Conservation (phyloP, 169 alveolate genomes). For the Eimeria praecox region DNA sequence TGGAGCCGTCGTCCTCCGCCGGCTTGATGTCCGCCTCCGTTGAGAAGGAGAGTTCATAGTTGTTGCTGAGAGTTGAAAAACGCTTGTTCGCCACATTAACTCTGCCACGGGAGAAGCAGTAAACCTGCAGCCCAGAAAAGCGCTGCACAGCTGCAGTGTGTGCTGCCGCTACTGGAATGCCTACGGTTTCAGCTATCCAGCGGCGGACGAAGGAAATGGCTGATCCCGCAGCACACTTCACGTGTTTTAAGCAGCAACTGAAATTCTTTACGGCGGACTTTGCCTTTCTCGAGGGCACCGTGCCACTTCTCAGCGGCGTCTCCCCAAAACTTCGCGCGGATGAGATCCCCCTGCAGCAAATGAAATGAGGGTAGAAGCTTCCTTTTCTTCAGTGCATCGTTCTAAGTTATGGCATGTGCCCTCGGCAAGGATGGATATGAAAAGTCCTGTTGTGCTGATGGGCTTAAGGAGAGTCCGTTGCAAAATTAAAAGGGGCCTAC, state of each 20-base stretch:
- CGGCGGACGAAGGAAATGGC: background rate
- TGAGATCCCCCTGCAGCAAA: conserved; percentile 69
- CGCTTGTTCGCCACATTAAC: conserved; percentile 81
- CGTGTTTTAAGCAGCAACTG: background rate
- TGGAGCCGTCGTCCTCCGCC: conserved; percentile 75
- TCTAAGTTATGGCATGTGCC: background rate
- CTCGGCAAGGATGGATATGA: background rate
- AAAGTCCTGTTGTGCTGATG: background rate
- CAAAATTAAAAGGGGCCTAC: conserved; percentile 14
- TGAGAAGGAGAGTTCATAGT: conserved; percentile 70
- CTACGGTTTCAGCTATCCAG: background rate
- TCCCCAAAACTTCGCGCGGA: conserved; percentile 82
- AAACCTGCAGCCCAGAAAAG: conserved; percentile 52
- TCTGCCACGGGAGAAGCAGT: conserved; percentile 71
- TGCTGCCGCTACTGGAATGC: background rate
- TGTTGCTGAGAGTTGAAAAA: conserved; percentile 65
- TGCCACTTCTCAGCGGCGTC: conserved; percentile 82
- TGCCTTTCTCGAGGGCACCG: conserved; percentile 68
- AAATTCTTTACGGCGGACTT: conserved; percentile 10
- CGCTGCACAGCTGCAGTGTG: background rate
- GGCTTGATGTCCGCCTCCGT: conserved; percentile 70
- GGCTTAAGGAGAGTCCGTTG: background rate
- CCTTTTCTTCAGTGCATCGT: background rate
- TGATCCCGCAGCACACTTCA: background rate
- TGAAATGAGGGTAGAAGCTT: background rate